Percentiles rank a stretch among this genome's conserved stretches.
phyloP scores from a whole-genome alignment of 768 basidiomycete genomes.

The Suillus spraguei region DNA sequence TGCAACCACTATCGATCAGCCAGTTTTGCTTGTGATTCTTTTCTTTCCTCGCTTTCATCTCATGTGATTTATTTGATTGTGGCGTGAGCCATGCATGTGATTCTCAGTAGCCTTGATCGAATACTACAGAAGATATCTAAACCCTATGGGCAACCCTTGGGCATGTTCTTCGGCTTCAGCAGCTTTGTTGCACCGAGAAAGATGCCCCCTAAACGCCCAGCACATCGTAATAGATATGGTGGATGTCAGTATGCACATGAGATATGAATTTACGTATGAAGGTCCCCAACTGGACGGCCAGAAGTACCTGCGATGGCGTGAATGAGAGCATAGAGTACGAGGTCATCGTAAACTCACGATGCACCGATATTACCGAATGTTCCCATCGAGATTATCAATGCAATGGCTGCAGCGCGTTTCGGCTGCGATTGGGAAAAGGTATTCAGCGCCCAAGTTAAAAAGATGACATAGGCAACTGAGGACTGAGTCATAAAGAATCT shows the following conservation, averaged over 20 bases:
- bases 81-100: neutral
- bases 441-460: slow-evolving; percentile 54
- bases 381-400: slow-evolving; percentile 76
- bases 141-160: slow-evolving; percentile 37
- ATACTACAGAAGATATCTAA: slow-evolving; percentile 48
- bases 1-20: too few relatives aligned
- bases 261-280: slow-evolving; percentile 67
- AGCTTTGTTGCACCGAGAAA: slow-evolving; percentile 41
- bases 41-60: neutral
- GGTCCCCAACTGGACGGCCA: slow-evolving; percentile 75
- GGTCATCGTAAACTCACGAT: slow-evolving; percentile 50
- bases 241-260: slow-evolving; percentile 68
- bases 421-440: slow-evolving; percentile 75
- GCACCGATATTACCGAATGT: slow-evolving; percentile 82
- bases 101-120: neutral
- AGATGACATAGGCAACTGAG: slow-evolving; percentile 68
- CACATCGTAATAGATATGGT: slow-evolving; percentile 51
- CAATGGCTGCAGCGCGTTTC: slow-evolving; percentile 84
- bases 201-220: slow-evolving; percentile 45
- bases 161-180: slow-evolving; percentile 40
- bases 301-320: slow-evolving; percentile 44
- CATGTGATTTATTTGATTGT: neutral
- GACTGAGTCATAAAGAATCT: slow-evolving; percentile 79
- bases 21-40: too few relatives aligned
- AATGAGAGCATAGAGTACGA: neutral